A percentile compares a stretch with the other conserved stretches of the same genome.
These are phyloP conservation scores for Waitea zeae DNA, from an alignment of 1,284 basidiomycete genomes.

Conservation along the genomic window DNA sequence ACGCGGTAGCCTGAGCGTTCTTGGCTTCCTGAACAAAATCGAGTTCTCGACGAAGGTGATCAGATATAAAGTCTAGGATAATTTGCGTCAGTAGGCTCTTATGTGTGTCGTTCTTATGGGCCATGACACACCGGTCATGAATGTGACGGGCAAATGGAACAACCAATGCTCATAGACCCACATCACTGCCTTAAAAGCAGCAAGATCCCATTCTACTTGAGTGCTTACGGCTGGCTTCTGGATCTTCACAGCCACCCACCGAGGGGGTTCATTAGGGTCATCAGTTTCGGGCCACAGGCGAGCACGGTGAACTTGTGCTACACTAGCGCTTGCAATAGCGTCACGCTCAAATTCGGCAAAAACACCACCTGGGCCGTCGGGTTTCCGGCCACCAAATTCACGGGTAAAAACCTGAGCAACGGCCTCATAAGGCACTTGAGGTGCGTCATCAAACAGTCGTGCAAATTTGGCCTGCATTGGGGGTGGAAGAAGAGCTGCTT, in stretches of 20 bases:
- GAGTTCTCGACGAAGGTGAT: conserved; percentile 68
- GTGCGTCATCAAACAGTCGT: conserved; percentile 73
- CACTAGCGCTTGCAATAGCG: conserved; percentile 71
- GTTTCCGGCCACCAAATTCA: conserved; percentile 55
- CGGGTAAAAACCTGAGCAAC: conserved; percentile 51
- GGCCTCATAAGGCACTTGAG: conserved; percentile 59
- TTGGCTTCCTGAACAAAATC: conserved; percentile 62
- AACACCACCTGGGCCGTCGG: conserved; percentile 46
- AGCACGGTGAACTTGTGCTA: conserved; percentile 84
- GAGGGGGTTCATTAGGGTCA: too few relatives aligned
- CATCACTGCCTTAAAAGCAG: conserved; percentile 45
- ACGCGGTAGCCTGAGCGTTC: conserved; percentile 44
- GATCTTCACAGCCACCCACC: conserved; percentile 82
- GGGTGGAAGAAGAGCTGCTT: conserved; percentile 66
- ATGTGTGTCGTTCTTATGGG: conserved; percentile 1
- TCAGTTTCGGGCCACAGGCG: too few relatives aligned
- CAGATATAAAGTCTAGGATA: conserved; percentile 58
- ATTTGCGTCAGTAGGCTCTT: conserved; percentile 3
- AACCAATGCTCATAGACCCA: conserved; percentile 59
- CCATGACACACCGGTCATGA: conserved; percentile 40
- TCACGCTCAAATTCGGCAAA: conserved; percentile 63
- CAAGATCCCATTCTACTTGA: conserved; percentile 76
- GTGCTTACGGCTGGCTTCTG: conserved; percentile 77
- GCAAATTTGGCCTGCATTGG: conserved; percentile 72
- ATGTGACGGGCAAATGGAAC: conserved; percentile 65